Percentiles rank a stretch among this genome's conserved stretches.
Conservation (phyloP, 345 rosid genomes). For the Populus davidiana region DNA sequence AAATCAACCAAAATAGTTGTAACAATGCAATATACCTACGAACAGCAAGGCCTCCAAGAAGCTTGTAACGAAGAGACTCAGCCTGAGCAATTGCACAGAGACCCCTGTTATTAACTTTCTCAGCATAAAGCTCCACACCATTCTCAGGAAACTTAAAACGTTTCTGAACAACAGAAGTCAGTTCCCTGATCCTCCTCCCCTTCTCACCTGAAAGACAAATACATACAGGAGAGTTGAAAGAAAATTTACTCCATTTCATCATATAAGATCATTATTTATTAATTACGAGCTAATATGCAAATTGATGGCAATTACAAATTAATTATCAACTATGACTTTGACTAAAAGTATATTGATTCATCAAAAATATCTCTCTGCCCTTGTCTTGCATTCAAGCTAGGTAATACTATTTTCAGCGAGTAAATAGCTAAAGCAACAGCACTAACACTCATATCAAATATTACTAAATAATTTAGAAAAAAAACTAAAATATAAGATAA, state of each 20-base stretch:
- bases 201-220: slow-evolving; percentile 22
- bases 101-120: slow-evolving; percentile 35
- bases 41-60: slow-evolving; percentile 39
- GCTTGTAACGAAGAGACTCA: slow-evolving; percentile 39
- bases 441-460: neutral
- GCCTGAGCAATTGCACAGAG: slow-evolving; percentile 40
- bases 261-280: neutral
- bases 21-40: slow-evolving; percentile 15
- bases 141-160: slow-evolving; percentile 35
- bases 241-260: neutral
- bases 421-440: neutral
- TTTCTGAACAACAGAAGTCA: slow-evolving; percentile 32
- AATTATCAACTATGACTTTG: neutral
- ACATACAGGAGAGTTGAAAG: neutral
- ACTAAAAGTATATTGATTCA: neutral
- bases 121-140: slow-evolving; percentile 36
- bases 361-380: neutral
- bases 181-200: slow-evolving; percentile 30
- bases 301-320: neutral
- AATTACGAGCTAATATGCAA: neutral
- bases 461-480: no score
- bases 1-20: neutral
- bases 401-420: neutral
- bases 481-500: neutral
- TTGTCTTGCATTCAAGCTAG: neutral